Evolutionary conservation across 345 rosid species (phyloP), one percentile per base, ranked within the genome.

Genomic region (Eutrema heterophyllum): DNA sequence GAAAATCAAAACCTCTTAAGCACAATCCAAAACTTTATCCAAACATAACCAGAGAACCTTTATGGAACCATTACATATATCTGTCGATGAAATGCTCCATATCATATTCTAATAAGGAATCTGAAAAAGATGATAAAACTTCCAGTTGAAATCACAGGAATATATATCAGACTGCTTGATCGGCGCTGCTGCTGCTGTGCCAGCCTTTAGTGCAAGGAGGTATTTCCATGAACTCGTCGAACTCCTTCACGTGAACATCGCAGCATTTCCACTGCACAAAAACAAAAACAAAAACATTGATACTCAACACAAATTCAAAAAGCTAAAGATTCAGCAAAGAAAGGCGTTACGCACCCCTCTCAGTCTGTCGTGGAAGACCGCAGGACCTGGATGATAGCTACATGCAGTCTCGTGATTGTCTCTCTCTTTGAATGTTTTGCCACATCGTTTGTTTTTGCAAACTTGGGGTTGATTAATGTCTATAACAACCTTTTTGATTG

Each of bases 241-340:
- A 96, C 81, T 96, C 99, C 73, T 92, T 87, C 16, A 86, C 98
- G 32, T 87, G 91, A 60, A 88, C 73, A 69, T 89, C 86, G 40
- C 99, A 92, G 81, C 99, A 96, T 77, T 92, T 87, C 99, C 99
- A 96, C 98, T 95, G 85, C 75, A 78, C 81, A 72, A 33, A 36
- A 80, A 72, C 33, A 36, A 5, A 6, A 41, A 3, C 8, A 53
- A 30, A 45, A 50, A 29, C 27, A 29, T 29, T 43, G 12, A 18
- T 43, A 29, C 12, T 30, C 56, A 60, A 38, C 14, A 61, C 4
- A 71, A 21, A 1, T 32, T 21, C 8, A n/a, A 49, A 35, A 49
- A 46, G 32, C 6, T 9, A n/a, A 52, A 36, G 39, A 43, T 9
- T 27, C 39, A 21, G 27, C 27, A 51, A 50, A 38, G 54, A 54